These are phyloP conservation scores for Penicillium sp. DNA, from an alignment of 2,329 filamentous ascomycete species.

Conservation along the genomic window DNA sequence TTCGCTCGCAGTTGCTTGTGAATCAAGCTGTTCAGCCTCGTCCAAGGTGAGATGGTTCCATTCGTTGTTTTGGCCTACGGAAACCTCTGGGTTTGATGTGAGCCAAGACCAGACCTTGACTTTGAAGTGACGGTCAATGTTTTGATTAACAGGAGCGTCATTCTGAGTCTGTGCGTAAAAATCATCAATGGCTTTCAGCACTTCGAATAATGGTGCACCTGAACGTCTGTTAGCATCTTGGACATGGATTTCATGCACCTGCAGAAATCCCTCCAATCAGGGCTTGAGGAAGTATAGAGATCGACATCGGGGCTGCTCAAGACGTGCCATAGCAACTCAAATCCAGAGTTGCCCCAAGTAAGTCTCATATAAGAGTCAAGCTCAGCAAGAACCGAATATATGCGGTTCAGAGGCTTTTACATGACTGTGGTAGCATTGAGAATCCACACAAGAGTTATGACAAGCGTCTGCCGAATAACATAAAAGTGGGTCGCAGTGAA, in stretches of 20 bases:
- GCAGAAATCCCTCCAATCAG: background rate
- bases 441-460: conserved; percentile 9
- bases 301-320: background rate
- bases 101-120: conserved; percentile 58
- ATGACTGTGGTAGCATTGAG: background rate
- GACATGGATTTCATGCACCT: background rate
- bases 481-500: conserved; percentile 23
- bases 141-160: conserved; percentile 11
- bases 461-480: conserved; percentile 8
- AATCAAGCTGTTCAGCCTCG: conserved; percentile 34
- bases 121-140: conserved; percentile 51
- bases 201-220: conserved; percentile 38
- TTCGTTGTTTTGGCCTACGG: conserved; percentile 44
- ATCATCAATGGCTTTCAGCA: conserved; percentile 34
- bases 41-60: conserved; percentile 42
- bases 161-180: conserved; percentile 35
- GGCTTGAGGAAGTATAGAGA: background rate
- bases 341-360: background rate
- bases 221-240: conserved; percentile 19
- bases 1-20: background rate
- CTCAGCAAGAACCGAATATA: background rate
- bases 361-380: background rate
- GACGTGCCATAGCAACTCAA: background rate
- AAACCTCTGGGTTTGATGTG: conserved; percentile 53
- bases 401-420: background rate